phyloP scores from a whole-genome alignment of 176 grass and related monocot species.

The Pharus latifolius region DNA sequence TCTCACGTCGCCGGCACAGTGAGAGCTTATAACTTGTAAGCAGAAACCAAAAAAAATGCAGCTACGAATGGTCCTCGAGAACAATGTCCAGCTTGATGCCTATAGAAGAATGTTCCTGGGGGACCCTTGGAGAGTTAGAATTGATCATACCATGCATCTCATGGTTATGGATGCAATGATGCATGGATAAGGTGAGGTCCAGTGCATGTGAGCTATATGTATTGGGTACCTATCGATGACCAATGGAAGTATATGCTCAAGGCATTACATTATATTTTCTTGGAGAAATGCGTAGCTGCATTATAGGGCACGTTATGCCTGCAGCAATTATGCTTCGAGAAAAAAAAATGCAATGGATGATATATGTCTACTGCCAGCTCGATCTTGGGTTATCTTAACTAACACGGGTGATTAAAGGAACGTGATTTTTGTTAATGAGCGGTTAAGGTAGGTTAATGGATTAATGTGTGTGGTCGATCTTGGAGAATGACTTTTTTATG shows the following conservation, averaged over 20 bases:
- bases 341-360: not conserved
- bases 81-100: not conserved
- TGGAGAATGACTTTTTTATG: not conserved
- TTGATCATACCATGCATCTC: too few relatives aligned
- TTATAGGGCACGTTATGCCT: constrained; percentile 3
- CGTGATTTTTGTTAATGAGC: not conserved
- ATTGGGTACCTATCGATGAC: too few relatives aligned
- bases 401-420: not conserved
- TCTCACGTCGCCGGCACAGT: too few relatives aligned
- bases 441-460: not conserved
- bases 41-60: too few relatives aligned
- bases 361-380: not conserved
- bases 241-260: too few relatives aligned
- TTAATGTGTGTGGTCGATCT: not conserved
- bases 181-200: constrained; percentile 14
- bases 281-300: not conserved
- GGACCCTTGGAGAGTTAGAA: too few relatives aligned
- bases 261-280: not conserved
- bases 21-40: too few relatives aligned
- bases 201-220: constrained; percentile 4
- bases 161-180: constrained; percentile 12
- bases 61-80: too few relatives aligned
- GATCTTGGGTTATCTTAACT: not conserved
- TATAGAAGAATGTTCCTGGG: not conserved
- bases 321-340: not conserved